A percentile compares a stretch with the other conserved stretches of the same genome.
phyloP scores from a whole-genome alignment of 2,329 filamentous ascomycete genomes.

The Lizonia empirigonia region DNA sequence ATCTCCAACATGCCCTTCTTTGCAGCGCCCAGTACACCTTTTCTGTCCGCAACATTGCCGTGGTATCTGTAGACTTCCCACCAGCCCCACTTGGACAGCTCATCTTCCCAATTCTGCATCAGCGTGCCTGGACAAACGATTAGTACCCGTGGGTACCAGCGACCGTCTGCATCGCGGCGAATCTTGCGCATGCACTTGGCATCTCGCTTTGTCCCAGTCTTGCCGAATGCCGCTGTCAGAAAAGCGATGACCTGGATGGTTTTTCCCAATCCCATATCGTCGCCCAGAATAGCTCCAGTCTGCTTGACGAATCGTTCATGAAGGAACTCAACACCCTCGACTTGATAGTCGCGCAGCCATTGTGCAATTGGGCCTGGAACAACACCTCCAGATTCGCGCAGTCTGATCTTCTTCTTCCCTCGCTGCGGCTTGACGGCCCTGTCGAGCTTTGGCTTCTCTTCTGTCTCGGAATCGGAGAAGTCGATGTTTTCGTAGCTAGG shows the following conservation, averaged over 20 bases:
- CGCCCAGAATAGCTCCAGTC: conserved; percentile 85
- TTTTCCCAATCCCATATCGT: conserved; percentile 98
- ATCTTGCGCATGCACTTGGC: conserved; percentile 86
- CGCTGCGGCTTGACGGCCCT: conserved; percentile 66
- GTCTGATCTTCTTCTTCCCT: conserved; percentile 73
- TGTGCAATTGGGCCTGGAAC: conserved; percentile 90
- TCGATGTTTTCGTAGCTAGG: conserved; percentile 77
- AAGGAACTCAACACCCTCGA: conserved; percentile 82
- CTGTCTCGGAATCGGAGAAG: conserved; percentile 72
- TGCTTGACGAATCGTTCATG: conserved; percentile 91
- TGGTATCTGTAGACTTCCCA: conserved; percentile 89
- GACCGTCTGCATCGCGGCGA: conserved; percentile 61
- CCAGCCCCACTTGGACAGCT: conserved; percentile 91
- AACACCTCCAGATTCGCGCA: conserved; percentile 76
- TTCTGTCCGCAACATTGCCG: conserved; percentile 66
- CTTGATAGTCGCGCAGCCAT: conserved; percentile 89
- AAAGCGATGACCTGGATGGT: conserved; percentile 96
- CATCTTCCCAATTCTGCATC: conserved; percentile 88
- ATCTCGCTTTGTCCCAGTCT: conserved; percentile 87
- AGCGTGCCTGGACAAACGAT: conserved; percentile 89
- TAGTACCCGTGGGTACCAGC: conserved; percentile 83
- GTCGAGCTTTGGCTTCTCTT: conserved; percentile 74
- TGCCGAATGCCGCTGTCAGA: conserved; percentile 88
- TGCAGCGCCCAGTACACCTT: conserved; percentile 73
- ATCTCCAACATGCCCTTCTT: conserved; percentile 80